Evolutionary conservation across 1,139 yeast species (phyloP), one percentile per base, ranked within the genome.

Genomic region (Wickerhamiella pararugosa): DNA sequence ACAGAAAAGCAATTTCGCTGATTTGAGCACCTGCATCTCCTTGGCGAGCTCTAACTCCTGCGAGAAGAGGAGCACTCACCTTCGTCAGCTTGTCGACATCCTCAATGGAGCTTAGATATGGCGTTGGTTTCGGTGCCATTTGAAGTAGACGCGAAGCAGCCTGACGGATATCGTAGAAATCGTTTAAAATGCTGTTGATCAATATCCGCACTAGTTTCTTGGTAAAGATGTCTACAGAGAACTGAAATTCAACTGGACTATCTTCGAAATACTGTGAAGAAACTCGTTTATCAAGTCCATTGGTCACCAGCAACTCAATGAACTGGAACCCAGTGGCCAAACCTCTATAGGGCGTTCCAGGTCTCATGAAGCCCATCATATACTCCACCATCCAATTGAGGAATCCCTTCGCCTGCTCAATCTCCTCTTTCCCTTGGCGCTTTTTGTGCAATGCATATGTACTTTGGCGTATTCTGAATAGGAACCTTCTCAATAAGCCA

Each of bases 21-120:
- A 78, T 62, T 36, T 76, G 69, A 0, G 94, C 87, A 7, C 92
- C 95, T 26, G 87, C 79, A 48, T 87, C 96, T 41, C 86, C 79
- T 47, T 69, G 74, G 45, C 86, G 71, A 25, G 87, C 92, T 39
- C 76, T 73, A 50, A 73, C 64, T 40, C 75, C 76, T 5, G 63
- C 54, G 39, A 83, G 58, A 56, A 76, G 62, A 0, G 54, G 47
- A 25, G 69, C 49, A 0, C 79, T 68, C 39, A 67, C 65, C 0
- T 51, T 41, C 5, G 60, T 51, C 1, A 74, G 50, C 5, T 51
- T 44, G 2, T 59, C 53, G 29, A 62, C 49, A 8, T 63, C 60
- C 0, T 45, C 44, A 0, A 44, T 40, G 1, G 47, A 40, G 33
- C 51, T 52, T 36, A 53, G 53, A 29, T 48, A 49, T 2, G 60